These are phyloP conservation scores for Noccaea bulbosa DNA, from an alignment of 345 rosid species.

Conservation along the genomic window DNA sequence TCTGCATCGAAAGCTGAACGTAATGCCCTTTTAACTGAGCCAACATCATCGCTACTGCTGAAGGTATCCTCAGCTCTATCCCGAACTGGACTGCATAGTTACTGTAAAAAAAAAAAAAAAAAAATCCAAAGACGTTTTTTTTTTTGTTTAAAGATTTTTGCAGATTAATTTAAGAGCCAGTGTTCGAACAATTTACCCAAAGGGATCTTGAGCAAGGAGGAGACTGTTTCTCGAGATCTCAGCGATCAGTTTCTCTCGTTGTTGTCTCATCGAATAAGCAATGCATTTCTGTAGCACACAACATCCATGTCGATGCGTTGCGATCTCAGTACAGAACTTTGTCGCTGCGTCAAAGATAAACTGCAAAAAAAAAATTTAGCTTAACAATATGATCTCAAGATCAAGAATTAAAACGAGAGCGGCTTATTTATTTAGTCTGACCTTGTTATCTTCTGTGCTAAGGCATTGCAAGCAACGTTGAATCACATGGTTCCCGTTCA, in stretches of 20 bases:
- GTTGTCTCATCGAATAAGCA: slow-evolving; percentile 53
- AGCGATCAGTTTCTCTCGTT: slow-evolving; percentile 47
- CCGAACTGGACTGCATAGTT: slow-evolving; percentile 66
- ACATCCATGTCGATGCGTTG: slow-evolving; percentile 66
- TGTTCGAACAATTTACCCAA: slow-evolving; percentile 46
- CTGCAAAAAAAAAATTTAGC: slow-evolving; percentile 34
- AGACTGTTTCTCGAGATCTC: slow-evolving; percentile 56
- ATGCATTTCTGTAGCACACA: slow-evolving; percentile 69
- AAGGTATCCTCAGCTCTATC: slow-evolving; percentile 56
- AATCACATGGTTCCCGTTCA: slow-evolving; percentile 77
- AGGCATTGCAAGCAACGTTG: slow-evolving; percentile 83
- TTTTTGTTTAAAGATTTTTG: too few species aligned
- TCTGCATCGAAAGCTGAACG: slow-evolving; percentile 58
- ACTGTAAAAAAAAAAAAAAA: slow-evolving; percentile 43
- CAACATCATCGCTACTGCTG: slow-evolving; percentile 47
- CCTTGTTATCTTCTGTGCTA: slow-evolving; percentile 64
- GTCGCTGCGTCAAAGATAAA: slow-evolving; percentile 60
- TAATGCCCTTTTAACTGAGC: slow-evolving; percentile 61
- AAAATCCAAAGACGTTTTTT: too few species aligned
- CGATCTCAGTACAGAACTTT: slow-evolving; percentile 57
- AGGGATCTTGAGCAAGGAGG: slow-evolving; percentile 59
- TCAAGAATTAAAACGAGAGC: background rate
- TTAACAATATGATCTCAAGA: background rate
- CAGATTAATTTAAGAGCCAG: too few species aligned
- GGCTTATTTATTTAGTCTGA: background rate